phyloP scores from a whole-genome alignment of 208 protist genomes.

The Crithidia brevicula region DNA sequence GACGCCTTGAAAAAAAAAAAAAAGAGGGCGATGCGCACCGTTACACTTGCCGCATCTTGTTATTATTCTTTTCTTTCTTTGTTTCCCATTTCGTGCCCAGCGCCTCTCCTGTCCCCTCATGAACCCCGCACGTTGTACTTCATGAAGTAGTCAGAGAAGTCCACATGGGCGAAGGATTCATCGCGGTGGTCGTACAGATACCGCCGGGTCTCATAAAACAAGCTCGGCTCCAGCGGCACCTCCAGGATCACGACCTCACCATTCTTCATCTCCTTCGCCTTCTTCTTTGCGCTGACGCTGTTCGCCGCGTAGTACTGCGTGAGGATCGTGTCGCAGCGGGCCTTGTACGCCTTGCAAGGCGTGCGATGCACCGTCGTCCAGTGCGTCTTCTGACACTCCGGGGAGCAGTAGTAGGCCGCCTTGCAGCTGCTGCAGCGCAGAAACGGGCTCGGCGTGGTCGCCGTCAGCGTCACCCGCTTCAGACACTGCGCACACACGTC shows the following conservation, averaged over 20 bases:
- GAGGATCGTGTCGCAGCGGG: constrained; percentile 39
- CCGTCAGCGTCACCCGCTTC: constrained; percentile 14
- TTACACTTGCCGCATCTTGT: too few relatives aligned
- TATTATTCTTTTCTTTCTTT: too few relatives aligned
- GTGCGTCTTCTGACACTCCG: constrained; percentile 68
- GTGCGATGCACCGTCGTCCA: constrained; percentile 62
- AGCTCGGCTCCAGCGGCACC: constrained; percentile 67
- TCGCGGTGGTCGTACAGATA: constrained; percentile 82
- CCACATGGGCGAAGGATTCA: constrained; percentile 51
- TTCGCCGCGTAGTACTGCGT: constrained; percentile 62
- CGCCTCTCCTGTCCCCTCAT: too few relatives aligned
- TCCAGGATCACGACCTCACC: constrained; percentile 56
- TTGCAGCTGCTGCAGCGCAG: constrained; percentile 83
- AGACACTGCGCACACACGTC: constrained; percentile 62
- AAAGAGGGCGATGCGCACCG: too few relatives aligned
- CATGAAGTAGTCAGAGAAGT: constrained; percentile 85
- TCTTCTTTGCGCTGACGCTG: constrained; percentile 21
- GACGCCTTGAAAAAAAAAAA: too few relatives aligned
- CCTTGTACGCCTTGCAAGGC: constrained; percentile 69
- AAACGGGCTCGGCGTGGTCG: constrained; percentile 25
- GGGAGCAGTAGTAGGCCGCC: constrained; percentile 80
- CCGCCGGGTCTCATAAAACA: constrained; percentile 75
- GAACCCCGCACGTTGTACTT: constrained; percentile 68
- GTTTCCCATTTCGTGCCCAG: too few relatives aligned
- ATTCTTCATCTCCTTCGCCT: constrained; percentile 32